Base-by-base conservation (phyloP, 345 rosid genomes). In the Reutealis trisperma region DNA sequence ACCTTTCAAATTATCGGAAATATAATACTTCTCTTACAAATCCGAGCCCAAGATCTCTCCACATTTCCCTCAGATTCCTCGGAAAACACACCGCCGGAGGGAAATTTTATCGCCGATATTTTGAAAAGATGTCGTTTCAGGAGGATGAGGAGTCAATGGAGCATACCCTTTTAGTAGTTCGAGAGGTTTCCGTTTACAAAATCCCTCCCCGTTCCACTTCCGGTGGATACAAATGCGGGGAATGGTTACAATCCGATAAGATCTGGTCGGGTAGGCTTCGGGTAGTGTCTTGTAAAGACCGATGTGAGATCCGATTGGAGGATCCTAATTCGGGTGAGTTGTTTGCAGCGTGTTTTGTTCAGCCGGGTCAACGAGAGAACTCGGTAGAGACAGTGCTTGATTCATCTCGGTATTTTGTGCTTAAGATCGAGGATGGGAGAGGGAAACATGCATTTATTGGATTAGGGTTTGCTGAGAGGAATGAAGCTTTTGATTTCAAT, bases 181-280 rank as follows among this genome's bases (percentile, higher is more conserved):
- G 97, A 44, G 99, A 96, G 71, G 99, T 96, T 67, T 80, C 88
- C 76, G 91, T 96, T 15, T 96, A 79, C 93, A 96, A 93, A 83
- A 96, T 96, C 85, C 97, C 97, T 4, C 98, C 99, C 49, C 92
- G 97, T 58, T 83, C 92, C 71, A 96, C 97, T 55, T 92, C 98
- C 59, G 98, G 97, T 24, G 97, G 98, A 22, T 96, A 96, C 90
- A 96, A 96, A 81, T 96, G 99, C 86, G 98, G 99, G 27, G 99
- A 96, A 78, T 96, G 99, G 99, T 85, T 96, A 51, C 99, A 96
- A 72, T 89, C 99, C 70, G 97, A 96, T 77, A 96, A 94, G 99
- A 96, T 93, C 94, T 96, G 99, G 98, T 78, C 97, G 15, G 99
- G 99, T 22, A 83, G 99, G 9, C 97, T 96, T 79, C 95, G 99